These are phyloP conservation scores for Pseudisothecium myosuroides DNA, from an alignment of 225 moss, liverwort and hornwort species.

Conservation along the genomic window DNA sequence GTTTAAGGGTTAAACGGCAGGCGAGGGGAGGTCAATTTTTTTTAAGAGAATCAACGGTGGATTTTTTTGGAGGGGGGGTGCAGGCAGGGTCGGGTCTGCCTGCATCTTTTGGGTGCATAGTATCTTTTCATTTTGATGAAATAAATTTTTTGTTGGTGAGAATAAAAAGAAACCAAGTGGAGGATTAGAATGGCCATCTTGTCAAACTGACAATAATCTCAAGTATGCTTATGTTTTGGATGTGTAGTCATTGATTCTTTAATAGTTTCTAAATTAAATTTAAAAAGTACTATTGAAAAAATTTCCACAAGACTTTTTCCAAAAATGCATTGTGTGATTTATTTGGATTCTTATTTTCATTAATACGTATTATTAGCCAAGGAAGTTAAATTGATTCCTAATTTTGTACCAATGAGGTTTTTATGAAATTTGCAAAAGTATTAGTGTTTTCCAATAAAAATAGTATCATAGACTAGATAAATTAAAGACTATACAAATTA, in stretches of 20 bases:
- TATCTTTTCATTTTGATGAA: neutral
- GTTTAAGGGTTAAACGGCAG: too few species aligned
- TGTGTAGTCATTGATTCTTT: neutral
- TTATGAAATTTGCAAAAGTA: neutral
- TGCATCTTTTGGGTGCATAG: too few species aligned
- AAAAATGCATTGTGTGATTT: too few species aligned
- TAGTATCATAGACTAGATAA: neutral
- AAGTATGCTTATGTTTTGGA: neutral
- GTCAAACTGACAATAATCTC: neutral
- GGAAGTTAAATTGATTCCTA: neutral
- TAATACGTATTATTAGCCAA: neutral
- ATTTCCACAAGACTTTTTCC: too few species aligned
- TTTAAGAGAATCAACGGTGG: too few species aligned
- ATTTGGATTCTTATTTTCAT: neutral
- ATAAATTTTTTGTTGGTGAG: too few species aligned
- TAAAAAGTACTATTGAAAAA: neutral
- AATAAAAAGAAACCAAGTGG: neutral
- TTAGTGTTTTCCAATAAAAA: neutral
- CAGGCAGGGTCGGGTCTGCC: too few species aligned
- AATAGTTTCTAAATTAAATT: neutral
- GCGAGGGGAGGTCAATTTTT: too few species aligned
- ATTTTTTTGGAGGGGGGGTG: too few species aligned
- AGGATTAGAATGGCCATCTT: neutral
- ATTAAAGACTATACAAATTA: neutral
- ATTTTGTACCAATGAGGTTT: neutral